These are phyloP conservation scores for Phialemonium atrogriseum DNA, from an alignment of 2,329 filamentous ascomycete species.

Conservation along the genomic window DNA sequence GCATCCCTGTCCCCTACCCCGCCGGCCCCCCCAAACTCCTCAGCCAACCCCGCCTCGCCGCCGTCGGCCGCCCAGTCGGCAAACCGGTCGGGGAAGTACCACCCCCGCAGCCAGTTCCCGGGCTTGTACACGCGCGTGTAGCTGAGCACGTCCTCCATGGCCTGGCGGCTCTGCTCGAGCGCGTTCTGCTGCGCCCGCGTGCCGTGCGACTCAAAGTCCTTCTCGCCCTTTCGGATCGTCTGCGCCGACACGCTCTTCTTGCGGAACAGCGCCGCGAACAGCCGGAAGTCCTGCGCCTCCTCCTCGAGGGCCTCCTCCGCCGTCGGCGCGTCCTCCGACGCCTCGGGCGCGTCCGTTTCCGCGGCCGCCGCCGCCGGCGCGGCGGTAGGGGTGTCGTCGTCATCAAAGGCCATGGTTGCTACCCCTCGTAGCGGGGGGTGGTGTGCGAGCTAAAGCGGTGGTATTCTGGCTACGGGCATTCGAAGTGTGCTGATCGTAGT, in stretches of 20 bases:
- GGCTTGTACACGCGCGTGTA: constrained; percentile 68
- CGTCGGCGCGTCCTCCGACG: constrained; percentile 23
- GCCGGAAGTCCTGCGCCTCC: constrained; percentile 79
- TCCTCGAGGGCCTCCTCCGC: constrained; percentile 62
- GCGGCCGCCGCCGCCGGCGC: constrained; percentile 14
- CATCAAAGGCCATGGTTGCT: constrained; percentile 22
- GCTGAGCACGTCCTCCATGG: constrained; percentile 81
- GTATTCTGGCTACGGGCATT: too few species aligned
- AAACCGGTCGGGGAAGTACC: constrained; percentile 63
- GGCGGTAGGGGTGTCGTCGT: constrained; percentile 14
- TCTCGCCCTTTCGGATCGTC: constrained; percentile 84
- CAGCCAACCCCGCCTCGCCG: neutral
- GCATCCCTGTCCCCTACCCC: constrained; percentile 16
- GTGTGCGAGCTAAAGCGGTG: too few species aligned
- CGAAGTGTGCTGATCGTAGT: too few species aligned
- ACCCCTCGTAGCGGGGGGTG: too few species aligned
- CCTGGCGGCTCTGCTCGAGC: constrained; percentile 72
- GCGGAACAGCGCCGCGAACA: constrained; percentile 48
- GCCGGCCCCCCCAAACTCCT: too few species aligned
- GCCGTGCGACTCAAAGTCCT: constrained; percentile 92
- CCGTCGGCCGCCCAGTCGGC: constrained; percentile 15
- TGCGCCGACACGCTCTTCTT: constrained; percentile 45
- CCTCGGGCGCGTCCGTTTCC: constrained; percentile 11
- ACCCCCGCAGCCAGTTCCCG: constrained; percentile 58
- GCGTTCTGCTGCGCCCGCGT: constrained; percentile 72